Evolutionary conservation across 306 rosid species (phyloP).

Genomic region (Cicer bijugum): DNA sequence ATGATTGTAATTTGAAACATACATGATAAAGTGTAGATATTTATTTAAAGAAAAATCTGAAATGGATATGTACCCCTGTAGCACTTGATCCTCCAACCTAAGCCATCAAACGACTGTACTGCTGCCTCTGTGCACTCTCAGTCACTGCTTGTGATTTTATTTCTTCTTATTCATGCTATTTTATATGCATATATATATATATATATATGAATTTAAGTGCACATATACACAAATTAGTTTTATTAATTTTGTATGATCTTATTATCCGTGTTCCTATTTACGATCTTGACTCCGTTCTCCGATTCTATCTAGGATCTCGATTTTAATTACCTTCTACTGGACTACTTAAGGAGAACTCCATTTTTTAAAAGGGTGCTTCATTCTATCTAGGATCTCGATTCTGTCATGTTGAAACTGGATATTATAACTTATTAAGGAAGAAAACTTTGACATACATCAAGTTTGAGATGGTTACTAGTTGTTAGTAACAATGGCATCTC

Average conservation of each 20-base stretch:
- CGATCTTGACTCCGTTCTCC: neutral
- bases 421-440: slow-evolving; percentile 23
- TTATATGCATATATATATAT: neutral
- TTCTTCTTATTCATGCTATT: neutral
- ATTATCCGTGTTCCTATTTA: neutral
- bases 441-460: slow-evolving; percentile 21
- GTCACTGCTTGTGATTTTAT: neutral
- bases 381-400: too few species aligned
- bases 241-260: neutral
- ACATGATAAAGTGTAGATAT: neutral
- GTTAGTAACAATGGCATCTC: slow-evolving; percentile 14
- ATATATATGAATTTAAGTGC: neutral
- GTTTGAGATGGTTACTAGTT: slow-evolving; percentile 25
- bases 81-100: neutral
- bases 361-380: neutral
- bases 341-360: neutral
- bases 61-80: neutral
- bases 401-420: slow-evolving; percentile 13
- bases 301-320: neutral
- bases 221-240: neutral
- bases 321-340: neutral
- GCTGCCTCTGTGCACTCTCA: neutral
- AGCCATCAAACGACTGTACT: neutral
- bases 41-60: neutral
- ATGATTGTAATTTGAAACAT: neutral